These are phyloP conservation scores for Mycena leptocephala DNA, from an alignment of 768 basidiomycete species.

Conservation along the genomic window DNA sequence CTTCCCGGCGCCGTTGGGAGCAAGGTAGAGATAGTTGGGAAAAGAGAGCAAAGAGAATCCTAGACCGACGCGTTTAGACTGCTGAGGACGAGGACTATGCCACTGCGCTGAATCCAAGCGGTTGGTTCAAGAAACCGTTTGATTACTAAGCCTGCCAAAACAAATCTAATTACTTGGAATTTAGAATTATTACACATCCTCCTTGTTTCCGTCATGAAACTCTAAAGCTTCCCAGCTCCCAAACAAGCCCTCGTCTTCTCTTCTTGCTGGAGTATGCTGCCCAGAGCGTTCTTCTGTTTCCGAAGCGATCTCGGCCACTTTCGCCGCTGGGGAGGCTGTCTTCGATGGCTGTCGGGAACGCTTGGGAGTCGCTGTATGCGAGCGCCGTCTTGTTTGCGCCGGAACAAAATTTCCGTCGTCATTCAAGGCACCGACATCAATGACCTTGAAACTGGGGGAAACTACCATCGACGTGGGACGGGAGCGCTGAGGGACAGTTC, in stretches of 20 bases:
- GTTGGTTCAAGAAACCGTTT: neutral
- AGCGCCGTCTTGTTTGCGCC: neutral
- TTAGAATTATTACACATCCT: neutral
- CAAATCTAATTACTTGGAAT: neutral
- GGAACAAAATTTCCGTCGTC: neutral
- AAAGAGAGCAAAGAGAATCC: too few relatives aligned
- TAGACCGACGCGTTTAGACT: too few relatives aligned
- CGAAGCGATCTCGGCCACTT: neutral
- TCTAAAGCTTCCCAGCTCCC: neutral
- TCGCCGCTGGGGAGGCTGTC: neutral
- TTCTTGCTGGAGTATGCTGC: neutral
- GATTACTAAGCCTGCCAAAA: neutral
- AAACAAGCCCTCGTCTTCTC: neutral
- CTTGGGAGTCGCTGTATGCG: slow-evolving; percentile 7
- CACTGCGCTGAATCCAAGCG: neutral
- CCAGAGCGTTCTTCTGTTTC: slow-evolving; percentile 2
- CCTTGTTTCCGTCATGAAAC: too few relatives aligned
- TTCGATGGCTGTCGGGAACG: neutral
- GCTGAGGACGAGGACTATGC: too few relatives aligned
- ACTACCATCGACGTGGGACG: neutral
- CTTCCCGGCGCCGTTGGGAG: neutral
- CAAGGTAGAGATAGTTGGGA: neutral
- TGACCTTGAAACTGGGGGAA: slow-evolving; percentile 14
- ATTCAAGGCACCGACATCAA: neutral
- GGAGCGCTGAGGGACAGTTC: neutral